Percentiles rank a stretch among this genome's conserved stretches.
phyloP scores from a whole-genome alignment of 2,329 filamentous ascomycete species.

The Phialophora expanda region DNA sequence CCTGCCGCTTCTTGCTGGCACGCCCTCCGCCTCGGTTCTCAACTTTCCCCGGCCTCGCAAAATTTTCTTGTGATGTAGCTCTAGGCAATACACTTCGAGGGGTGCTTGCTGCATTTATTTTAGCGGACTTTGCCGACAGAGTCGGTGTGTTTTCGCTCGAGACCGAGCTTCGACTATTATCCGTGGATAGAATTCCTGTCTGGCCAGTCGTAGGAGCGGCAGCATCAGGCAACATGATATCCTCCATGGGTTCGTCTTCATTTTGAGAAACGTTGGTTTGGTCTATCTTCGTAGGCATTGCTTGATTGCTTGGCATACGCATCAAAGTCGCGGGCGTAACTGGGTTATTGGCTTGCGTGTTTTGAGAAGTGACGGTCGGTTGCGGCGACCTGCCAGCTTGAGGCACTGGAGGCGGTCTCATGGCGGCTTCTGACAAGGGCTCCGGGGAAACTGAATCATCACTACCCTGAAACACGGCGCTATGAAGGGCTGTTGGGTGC shows the following conservation, averaged over 20 bases:
- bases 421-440: slow-evolving; percentile 55
- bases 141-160: slow-evolving; percentile 62
- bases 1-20: slow-evolving; percentile 70
- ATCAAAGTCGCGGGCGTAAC: slow-evolving; percentile 90
- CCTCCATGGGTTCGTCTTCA: slow-evolving; percentile 64
- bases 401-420: slow-evolving; percentile 57
- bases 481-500: slow-evolving; percentile 39
- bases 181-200: slow-evolving; percentile 57
- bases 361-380: slow-evolving; percentile 38
- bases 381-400: slow-evolving; percentile 47
- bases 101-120: slow-evolving; percentile 61
- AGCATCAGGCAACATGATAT: slow-evolving; percentile 76
- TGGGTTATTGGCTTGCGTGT: slow-evolving; percentile 56
- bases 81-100: slow-evolving; percentile 34
- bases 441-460: slow-evolving; percentile 57
- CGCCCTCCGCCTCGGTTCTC: slow-evolving; percentile 50
- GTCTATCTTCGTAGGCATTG: slow-evolving; percentile 43
- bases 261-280: slow-evolving; percentile 49
- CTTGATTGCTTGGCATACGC: slow-evolving; percentile 65
- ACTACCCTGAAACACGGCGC: slow-evolving; percentile 42
- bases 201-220: slow-evolving; percentile 56
- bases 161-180: slow-evolving; percentile 50
- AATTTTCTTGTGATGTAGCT: slow-evolving; percentile 48
- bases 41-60: slow-evolving; percentile 41
- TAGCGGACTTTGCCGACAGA: slow-evolving; percentile 68